Conservation (phyloP, 306 rosid genomes). For the Quercus gilva region DNA sequence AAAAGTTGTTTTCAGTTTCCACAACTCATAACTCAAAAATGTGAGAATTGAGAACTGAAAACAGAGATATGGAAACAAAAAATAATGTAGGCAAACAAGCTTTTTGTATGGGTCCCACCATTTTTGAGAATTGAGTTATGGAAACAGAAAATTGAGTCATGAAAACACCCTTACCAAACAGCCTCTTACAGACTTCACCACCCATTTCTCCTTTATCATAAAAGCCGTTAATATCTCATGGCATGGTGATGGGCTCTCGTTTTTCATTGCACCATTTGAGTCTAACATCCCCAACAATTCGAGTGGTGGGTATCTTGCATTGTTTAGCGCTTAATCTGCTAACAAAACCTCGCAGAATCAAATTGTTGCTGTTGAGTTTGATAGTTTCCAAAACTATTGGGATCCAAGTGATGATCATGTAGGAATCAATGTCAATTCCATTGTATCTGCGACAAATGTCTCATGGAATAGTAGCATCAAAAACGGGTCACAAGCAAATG, state of each 20-base stretch:
- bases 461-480: slow-evolving; percentile 53
- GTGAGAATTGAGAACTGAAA: too few species aligned
- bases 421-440: slow-evolving; percentile 67
- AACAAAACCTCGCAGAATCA: slow-evolving; percentile 31
- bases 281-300: slow-evolving; percentile 50
- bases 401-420: slow-evolving; percentile 60
- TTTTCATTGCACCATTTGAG: slow-evolving; percentile 58
- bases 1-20: too few species aligned
- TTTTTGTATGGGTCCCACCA: too few species aligned
- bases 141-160: too few species aligned
- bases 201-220: slow-evolving; percentile 66
- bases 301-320: slow-evolving; percentile 57
- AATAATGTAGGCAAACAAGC: too few species aligned
- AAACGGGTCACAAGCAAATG: slow-evolving; percentile 44
- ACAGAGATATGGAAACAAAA: too few species aligned
- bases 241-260: slow-evolving; percentile 63
- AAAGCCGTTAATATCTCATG: not conserved
- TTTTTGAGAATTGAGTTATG: too few species aligned
- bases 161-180: too few species aligned
- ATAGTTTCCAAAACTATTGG: slow-evolving; percentile 43
- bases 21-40: too few species aligned
- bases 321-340: slow-evolving; percentile 34
- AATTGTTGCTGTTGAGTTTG: slow-evolving; percentile 75
- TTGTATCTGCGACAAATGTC: slow-evolving; percentile 35
- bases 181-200: slow-evolving; percentile 66